A percentile compares a stretch with the other conserved stretches of the same genome.
Evolutionary conservation across 2,329 filamentous ascomycete species (phyloP).

Genomic region (Fusarium proliferatum): DNA sequence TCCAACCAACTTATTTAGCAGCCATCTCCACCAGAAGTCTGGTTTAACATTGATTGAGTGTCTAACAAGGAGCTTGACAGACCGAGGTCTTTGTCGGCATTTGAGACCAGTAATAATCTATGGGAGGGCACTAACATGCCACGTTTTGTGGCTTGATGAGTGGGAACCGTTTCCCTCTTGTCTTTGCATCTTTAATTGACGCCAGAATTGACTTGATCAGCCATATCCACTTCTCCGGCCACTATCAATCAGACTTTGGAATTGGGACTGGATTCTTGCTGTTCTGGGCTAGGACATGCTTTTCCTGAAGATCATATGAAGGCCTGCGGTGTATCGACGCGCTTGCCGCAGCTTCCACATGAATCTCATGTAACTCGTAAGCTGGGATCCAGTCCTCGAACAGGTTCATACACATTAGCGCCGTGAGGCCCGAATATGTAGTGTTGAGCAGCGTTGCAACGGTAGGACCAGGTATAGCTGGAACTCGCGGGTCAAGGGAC

Average conservation of each 20-base stretch:
- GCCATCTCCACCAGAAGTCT: not conserved
- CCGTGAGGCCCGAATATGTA: not conserved
- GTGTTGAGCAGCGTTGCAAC: not conserved
- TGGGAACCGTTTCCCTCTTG: conserved; percentile 3
- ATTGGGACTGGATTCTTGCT: not conserved
- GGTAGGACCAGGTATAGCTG: not conserved
- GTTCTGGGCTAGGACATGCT: not conserved
- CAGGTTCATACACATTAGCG: conserved; percentile 6
- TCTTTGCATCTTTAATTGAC: not conserved
- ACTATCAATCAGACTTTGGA: not conserved
- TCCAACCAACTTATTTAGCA: not conserved
- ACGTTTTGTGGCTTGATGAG: conserved; percentile 10
- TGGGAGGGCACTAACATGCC: not conserved
- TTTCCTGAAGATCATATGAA: not conserved
- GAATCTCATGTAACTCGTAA: not conserved
- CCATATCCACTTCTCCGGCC: not conserved
- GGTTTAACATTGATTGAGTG: not conserved
- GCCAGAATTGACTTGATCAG: not conserved
- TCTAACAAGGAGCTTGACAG: not conserved
- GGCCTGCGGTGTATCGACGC: not conserved
- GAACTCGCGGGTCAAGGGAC: conserved; percentile 1
- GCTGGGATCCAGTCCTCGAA: not conserved
- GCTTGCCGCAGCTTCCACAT: conserved; percentile 12
- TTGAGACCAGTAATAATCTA: not conserved
- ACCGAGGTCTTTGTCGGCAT: conserved; percentile 18